Evolutionary conservation across 768 basidiomycete genomes (phyloP), one percentile per base, ranked within the genome.

Genomic region (Boletus rubroflammeus): DNA sequence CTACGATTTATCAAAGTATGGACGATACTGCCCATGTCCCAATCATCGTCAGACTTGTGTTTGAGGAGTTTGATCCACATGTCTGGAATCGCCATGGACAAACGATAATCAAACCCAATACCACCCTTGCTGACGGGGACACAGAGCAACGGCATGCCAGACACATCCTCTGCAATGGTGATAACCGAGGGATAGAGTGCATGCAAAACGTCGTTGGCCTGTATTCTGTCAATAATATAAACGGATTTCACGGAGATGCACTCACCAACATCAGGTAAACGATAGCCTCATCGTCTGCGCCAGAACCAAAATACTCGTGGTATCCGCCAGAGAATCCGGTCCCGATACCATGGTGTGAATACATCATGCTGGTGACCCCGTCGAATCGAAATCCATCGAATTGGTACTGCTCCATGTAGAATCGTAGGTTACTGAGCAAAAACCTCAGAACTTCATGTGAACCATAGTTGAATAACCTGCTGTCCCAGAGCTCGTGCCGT

Each of bases 11-110:
- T 93, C 56, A 99, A 73, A 2, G 93, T 98, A 67, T 88, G 87
- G 17, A 88, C 86, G 55, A 98, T 94, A 67, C 88, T 81, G 46
- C 76, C 83, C 62, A 99, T 76, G 46, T 96, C 80, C 97, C 97
- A 99, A 39, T 86, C 81, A 56, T 87, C 81, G 68, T 99, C 97
- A 3, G 72, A 58, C 66, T 82, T 83, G 74, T 99, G 97, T 70
- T 98, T 99, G 61, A 98, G 81, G 26, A 98, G 78, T 73, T 99
- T 98, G 78, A 99, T 99, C 93, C 94, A 99, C 94, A 96, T 98
- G 72, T 99, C 97, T 2, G 97, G 97, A 48, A 99, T 82, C 21
- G 97, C 97, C 97, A 98, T 99, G 28, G 93, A 93, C 43, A 99
- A 77, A 31, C 97, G 88, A 72, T 98, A 99, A 74, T 99, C 97